phyloP scores from a whole-genome alignment of 2,329 filamentous ascomycete species.

The Penicillium sp. region DNA sequence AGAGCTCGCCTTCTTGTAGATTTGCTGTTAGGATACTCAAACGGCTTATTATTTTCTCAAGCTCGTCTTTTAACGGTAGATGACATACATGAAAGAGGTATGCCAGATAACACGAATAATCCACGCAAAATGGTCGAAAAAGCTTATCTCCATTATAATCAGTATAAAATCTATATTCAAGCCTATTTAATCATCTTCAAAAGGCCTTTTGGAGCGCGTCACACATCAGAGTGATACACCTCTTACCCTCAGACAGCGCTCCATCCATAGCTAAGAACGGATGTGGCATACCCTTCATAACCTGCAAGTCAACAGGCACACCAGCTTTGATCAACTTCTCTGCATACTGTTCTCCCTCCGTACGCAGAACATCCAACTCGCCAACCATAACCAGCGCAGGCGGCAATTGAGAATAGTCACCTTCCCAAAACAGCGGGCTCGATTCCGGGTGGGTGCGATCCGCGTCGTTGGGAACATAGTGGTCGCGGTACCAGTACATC shows the following conservation, averaged over 20 bases:
- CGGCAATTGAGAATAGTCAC: slow-evolving; percentile 53
- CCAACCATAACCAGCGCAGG: slow-evolving; percentile 55
- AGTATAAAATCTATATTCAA: not conserved
- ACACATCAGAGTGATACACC: slow-evolving; percentile 51
- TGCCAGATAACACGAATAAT: too few species aligned
- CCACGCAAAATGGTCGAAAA: too few species aligned
- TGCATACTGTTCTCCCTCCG: slow-evolving; percentile 55
- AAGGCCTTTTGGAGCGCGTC: slow-evolving; percentile 37
- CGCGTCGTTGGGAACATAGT: slow-evolving; percentile 53
- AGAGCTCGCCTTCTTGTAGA: too few species aligned
- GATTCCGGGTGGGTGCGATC: slow-evolving; percentile 54
- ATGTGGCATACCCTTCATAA: slow-evolving; percentile 58
- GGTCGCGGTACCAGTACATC: slow-evolving; percentile 61
- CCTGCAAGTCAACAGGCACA: slow-evolving; percentile 49
- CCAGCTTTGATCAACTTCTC: slow-evolving; percentile 49
- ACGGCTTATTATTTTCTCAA: too few species aligned
- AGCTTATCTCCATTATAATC: not conserved
- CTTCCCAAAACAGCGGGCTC: slow-evolving; percentile 53
- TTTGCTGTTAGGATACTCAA: too few species aligned
- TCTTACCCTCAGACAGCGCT: slow-evolving; percentile 52
- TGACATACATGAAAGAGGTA: too few species aligned
- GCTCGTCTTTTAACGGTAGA: too few species aligned
- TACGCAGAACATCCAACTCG: slow-evolving; percentile 57
- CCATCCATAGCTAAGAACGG: slow-evolving; percentile 60
- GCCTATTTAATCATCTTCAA: slow-evolving; percentile 28